Base-by-base conservation (phyloP, 2,329 filamentous ascomycete genomes). In the Aschersonia sp. region DNA sequence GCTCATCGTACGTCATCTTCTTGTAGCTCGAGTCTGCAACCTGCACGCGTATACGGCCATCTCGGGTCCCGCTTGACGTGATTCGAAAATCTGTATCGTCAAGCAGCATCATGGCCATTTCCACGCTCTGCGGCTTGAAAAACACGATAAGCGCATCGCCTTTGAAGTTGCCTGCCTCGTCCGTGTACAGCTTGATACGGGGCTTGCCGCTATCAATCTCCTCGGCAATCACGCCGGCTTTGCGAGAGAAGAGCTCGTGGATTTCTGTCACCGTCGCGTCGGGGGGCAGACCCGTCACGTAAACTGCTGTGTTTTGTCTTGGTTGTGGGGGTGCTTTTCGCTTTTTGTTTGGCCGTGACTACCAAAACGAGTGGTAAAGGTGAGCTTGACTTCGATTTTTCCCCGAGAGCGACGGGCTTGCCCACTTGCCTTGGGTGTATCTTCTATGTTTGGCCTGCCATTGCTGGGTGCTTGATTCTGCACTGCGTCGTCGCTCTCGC, bases 61-160 rank as follows among this genome's bases (percentile, higher is more conserved):
- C 68, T 5, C 62, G 58, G n/a, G 61, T 72, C 55, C 57, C 83
- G 64, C 62, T 69, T 2, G 69, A 51, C 0, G 69, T 69, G 50
- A 85, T 72, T 49, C 90, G 76, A 58, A 97, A 92, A 55, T 88
- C 80, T 5, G 83, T 84, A 57, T 88, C 86, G 62, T 94, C 86
- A 10, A 87, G 73, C 57, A 92, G 73, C 68, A 82, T 79, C 54
- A 90, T 85, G 43, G 87, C 87, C 68, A 88, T 83, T 42, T 84
- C 71, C 50, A 98, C 90, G n/a, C 86, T 94, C 60, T 94, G 88
- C 0, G 88, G 85, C 56, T 92, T 87, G 75, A 95, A 96, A 68
- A 94, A 98, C 37, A 97, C 86, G 47, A 98, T 72, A 33, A 98
- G 73, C 2, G 87, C 89, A 60, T 97, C 89, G 51, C 92, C 92